Base-by-base conservation (phyloP, 2,329 filamentous ascomycete genomes). In the Microcera coccophila region DNA sequence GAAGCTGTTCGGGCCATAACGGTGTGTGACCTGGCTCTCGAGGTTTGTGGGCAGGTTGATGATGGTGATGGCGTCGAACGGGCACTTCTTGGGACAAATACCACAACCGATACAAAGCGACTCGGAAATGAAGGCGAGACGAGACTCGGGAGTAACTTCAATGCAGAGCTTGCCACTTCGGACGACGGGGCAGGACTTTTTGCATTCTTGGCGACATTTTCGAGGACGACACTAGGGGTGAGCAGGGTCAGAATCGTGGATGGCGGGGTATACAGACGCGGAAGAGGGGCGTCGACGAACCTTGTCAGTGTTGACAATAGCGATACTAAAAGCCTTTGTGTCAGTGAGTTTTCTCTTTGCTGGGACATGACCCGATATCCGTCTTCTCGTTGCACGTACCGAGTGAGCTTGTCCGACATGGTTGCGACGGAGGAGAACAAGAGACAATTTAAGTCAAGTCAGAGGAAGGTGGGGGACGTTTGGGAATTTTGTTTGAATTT, bases 31-130 rank as follows among this genome's bases (percentile, higher is more conserved):
- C 69, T 97, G 87, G 55, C 86, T 94, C 71, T 98, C 93, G 69
- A 98, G 85, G 73, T 98, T 98, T 67, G 93, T 98, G 58, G 94
- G 93, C 77, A 98, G 75, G 76, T 98, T 98, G 89, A 98, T 98
- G 70, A 98, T 98, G 68, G 91, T 94, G 72, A 98, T 98, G 61
- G 93, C 93, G 64, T 90, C 86, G 71, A 98, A 98, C 14, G 93
- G 93, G 69, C 93, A 98, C 71, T 97, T 97, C 77, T 98, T 98
- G 34, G 91, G 90, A 70, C 94, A 98, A 74, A 98, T 98, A 84
- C 93, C 94, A 65, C 94, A 98, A 70, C 93, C 93, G 62, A 97
- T 96, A 68, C 91, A 96, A 50, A 96, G 82, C 52, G 82, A 82
- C 70, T 98, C 93, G 54, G 91, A 97, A 62, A 98, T 95, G 78